Evolutionary conservation across 176 grass and related monocot species (phyloP), one percentile per base, ranked within the genome.

Genomic region (Cenchrus americanus): DNA sequence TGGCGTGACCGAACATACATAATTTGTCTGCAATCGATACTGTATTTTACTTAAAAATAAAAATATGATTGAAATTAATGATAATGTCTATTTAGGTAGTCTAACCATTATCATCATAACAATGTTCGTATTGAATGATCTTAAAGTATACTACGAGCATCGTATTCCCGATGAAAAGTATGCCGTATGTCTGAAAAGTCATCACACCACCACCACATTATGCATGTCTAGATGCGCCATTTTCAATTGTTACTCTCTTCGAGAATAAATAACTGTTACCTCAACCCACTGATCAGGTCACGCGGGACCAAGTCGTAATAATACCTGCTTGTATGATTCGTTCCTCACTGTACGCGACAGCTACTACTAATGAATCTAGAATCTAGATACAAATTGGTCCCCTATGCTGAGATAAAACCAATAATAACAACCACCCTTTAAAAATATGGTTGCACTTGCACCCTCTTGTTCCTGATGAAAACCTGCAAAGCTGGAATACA

Each of bases 271-370:
- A 10, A 70, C 11, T 27, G 6, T 74, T 74, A 12, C 6, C 23
- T 8, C 0, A 57, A 5, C 3, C 2, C 10, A 7, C 10, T 0
- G 0, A 43, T 13, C 0, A 13, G 8, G 42, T 0, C 8, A 48
- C 1, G 0, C 0, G 0, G 3, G 4, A 37, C 0, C 1, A 0
- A 0, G 1, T 17, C 3, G 27, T 71, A 67, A 67, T 79, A 79
- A 46, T 44, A 15, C n/a, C 3, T 5, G 26, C 0, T 7, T 4
- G 42, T 40, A 21, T 53, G 19, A 37, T 37, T 19, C 1, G 0
- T 0, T 17, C 6, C 13, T 49, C 14, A 0, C 0, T 0, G 19
- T 17, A 10, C 26, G 13, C 10, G 12, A 62, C 21, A 43, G 0
- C 0, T 10, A 1, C 0, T 7, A 0, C 8, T 7, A 30, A 62